phyloP scores from a whole-genome alignment of 2,329 filamentous ascomycete species.

The Aspergillus pseudotamarii region DNA sequence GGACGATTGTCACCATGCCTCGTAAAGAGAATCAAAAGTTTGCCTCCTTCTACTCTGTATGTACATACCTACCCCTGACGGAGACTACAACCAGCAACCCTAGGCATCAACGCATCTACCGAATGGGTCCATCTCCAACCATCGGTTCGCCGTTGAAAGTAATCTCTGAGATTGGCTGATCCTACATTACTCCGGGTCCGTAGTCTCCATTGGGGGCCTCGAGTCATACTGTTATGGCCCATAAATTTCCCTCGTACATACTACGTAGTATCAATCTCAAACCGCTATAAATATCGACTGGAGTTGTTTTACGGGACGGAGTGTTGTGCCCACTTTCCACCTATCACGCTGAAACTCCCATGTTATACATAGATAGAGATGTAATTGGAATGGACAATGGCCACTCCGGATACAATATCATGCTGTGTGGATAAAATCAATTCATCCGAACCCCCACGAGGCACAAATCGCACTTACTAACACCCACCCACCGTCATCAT shows the following conservation, averaged over 20 bases:
- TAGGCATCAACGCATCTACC: constrained; percentile 2
- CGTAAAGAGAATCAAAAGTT: not conserved
- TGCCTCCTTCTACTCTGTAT: not conserved
- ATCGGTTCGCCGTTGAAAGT: not conserved
- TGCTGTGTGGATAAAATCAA: not conserved
- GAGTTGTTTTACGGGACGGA: not conserved
- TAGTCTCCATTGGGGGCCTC: not conserved
- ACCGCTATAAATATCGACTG: constrained; percentile 2
- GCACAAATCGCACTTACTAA: not conserved
- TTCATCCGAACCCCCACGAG: not conserved
- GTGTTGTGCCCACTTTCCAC: not conserved
- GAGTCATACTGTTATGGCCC: not conserved
- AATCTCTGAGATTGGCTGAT: not conserved
- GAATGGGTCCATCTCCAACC: not conserved
- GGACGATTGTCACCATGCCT: not conserved
- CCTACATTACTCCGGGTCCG: not conserved
- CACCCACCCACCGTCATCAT: not conserved
- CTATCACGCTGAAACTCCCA: not conserved
- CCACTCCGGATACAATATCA: not conserved
- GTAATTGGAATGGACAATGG: not conserved
- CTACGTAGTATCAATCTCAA: constrained; percentile 3
- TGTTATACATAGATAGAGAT: not conserved
- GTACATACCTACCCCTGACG: not conserved
- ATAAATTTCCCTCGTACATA: not conserved
- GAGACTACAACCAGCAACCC: not conserved